Evolutionary conservation across 768 basidiomycete genomes (phyloP), one percentile per base, ranked within the genome.

Genomic region (Collybia sordida): DNA sequence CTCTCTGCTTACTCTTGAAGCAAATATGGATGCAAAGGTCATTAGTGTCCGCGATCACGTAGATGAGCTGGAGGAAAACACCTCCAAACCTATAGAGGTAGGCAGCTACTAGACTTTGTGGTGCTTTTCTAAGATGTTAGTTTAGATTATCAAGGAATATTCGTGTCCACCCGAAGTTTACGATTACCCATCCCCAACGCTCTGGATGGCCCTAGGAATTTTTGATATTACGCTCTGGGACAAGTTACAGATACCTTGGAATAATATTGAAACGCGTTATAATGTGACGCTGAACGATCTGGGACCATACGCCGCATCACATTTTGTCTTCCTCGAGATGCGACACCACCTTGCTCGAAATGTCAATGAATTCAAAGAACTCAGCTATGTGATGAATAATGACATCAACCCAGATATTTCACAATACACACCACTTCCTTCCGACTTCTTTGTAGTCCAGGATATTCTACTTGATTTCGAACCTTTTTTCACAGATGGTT

Each of bases 301-400:
- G 3, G 90, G 90, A 1, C 83, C 85, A 8, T 88, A 85, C 60
- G 81, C 80, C 40, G 90, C 89, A 9, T 90, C 90, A 40, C 65
- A 85, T 48, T 93, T 81, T 65, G 71, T 88, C 27, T 82, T 81
- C 60, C 65, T 70, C 42, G 88, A 90, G 56, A 65, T 87, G 45
- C 75, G 73, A 50, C 73, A 75, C 36, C 74, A 80, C 43, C 58
- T 85, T 25, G 62, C 64, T 14, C 71, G 73, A 41, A 61, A 77
- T 15, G 55, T 76, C 54, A 49, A 50, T 19, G 54, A 62, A 22
- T 60, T 60, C 42, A 53, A 61, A 14, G 49, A 52, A 25, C 22
- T 24, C n/a, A 43, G 19, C n/a, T 39, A 38, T n/a, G 19, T 49
- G 6, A 49, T 57, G 19, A 55, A 52, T 25, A 51, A 60, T n/a